Conservation (phyloP, 2,329 filamentous ascomycete species). For the Sclerotinia nivalis region DNA sequence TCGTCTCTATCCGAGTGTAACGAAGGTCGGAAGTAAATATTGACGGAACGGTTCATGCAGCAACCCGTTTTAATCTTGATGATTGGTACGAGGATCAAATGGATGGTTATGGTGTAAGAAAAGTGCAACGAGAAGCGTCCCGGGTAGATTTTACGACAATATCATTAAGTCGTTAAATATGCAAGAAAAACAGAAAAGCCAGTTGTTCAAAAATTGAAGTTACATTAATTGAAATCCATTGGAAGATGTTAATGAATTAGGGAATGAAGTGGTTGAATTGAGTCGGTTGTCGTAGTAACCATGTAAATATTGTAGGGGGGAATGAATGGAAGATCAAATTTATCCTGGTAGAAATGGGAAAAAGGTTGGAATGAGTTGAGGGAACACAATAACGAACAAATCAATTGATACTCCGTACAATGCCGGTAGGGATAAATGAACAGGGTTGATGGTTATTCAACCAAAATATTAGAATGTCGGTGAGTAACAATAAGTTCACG, state of each 20-base stretch:
- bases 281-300: conserved; percentile 14
- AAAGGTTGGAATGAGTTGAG: conserved; percentile 9
- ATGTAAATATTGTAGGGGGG: conserved; percentile 4
- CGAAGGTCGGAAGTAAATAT: conserved; percentile 30
- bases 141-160: not conserved
- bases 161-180: not conserved
- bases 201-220: not conserved
- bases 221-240: not conserved
- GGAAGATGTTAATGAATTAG: not conserved
- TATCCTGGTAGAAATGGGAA: not conserved
- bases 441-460: not conserved
- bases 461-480: conserved; percentile 12
- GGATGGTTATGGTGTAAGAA: conserved; percentile 14
- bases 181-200: not conserved
- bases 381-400: not conserved
- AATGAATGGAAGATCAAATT: not conserved
- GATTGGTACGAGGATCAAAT: conserved; percentile 15
- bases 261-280: not conserved
- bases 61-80: conserved; percentile 29
- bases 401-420: not conserved
- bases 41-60: conserved; percentile 35
- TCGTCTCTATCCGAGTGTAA: not conserved
- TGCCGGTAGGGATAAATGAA: not conserved
- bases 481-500: conserved; percentile 2
- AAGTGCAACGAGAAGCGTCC: not conserved